A percentile compares a stretch with the other conserved stretches of the same genome.
Evolutionary conservation across 805 yeast genomes (phyloP).

Genomic region (Lipomyces spencermartinsiae): DNA sequence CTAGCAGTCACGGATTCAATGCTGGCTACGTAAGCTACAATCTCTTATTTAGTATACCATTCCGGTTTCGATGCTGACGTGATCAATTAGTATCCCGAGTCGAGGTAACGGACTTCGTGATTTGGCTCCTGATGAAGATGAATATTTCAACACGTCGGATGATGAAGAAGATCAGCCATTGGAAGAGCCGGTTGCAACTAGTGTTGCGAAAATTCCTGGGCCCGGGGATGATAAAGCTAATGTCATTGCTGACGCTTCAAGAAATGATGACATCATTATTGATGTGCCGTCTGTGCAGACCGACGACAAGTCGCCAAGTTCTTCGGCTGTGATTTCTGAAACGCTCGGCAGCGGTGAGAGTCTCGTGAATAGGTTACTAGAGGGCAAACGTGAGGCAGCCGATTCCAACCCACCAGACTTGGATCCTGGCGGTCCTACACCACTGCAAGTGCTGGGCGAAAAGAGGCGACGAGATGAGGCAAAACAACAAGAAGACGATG

Average conservation of each 20-base stretch:
- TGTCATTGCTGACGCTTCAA: constrained; percentile 5
- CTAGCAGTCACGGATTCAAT: constrained; percentile 18
- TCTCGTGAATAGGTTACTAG: neutral
- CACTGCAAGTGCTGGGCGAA: constrained; percentile 22
- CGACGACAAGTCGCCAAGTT: neutral
- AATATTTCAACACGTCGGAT: constrained; percentile 39
- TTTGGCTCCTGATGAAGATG: constrained; percentile 32
- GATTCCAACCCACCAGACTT: neutral
- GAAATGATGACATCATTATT: constrained; percentile 5
- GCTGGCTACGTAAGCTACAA: constrained; percentile 3
- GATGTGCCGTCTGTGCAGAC: neutral
- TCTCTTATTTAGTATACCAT: neutral
- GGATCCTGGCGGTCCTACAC: constrained; percentile 6
- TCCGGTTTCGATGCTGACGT: neutral
- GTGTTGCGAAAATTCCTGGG: neutral
- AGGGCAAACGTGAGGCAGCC: neutral
- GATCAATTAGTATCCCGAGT: neutral
- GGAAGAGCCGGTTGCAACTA: constrained; percentile 4
- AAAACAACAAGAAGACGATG: constrained; percentile 30
- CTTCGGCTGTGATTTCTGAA: neutral
- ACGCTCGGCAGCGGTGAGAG: neutral
- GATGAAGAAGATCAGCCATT: constrained; percentile 20
- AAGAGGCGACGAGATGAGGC: constrained; percentile 33
- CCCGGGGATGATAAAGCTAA: neutral
- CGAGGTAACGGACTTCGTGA: constrained; percentile 25